phyloP scores from a whole-genome alignment of 306 rosid species.

The Phaseolus lunatus region DNA sequence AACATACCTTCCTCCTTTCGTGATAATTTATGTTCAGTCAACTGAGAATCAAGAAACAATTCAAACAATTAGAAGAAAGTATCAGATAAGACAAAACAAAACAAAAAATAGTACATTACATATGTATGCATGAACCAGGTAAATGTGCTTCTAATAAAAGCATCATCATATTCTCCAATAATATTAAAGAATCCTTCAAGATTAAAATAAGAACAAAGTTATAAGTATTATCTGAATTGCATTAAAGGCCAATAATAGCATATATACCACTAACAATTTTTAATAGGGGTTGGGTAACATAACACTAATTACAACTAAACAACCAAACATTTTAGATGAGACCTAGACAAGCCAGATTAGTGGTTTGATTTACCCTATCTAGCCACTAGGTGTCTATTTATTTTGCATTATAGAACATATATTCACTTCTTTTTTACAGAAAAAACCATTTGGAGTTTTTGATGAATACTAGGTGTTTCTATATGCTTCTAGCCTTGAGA shows the following conservation, averaged over 20 bases:
- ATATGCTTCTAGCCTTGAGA: background rate
- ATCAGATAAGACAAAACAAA: constrained; percentile 19
- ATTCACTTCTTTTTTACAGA: background rate
- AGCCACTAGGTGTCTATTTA: background rate
- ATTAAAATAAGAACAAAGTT: constrained; percentile 12
- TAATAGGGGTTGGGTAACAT: background rate
- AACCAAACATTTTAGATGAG: background rate
- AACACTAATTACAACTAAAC: background rate
- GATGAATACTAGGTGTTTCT: background rate
- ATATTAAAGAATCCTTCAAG: constrained; percentile 29
- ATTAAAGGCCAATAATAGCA: constrained; percentile 12
- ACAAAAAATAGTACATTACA: background rate
- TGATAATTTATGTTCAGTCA: constrained; percentile 73
- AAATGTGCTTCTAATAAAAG: constrained; percentile 14
- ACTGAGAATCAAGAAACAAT: constrained; percentile 53
- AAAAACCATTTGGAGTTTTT: background rate
- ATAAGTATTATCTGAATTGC: constrained; percentile 10
- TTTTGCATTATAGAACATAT: constrained; percentile 7
- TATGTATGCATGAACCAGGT: background rate
- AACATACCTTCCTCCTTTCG: constrained; percentile 81
- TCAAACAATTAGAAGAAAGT: constrained; percentile 31
- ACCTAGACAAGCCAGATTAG: constrained; percentile 5
- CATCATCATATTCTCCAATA: background rate
- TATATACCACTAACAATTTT: background rate
- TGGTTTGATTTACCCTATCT: constrained; percentile 17